These are phyloP conservation scores for Phytophthora sp. DNA, from an alignment of 352 stramenopile genomes.

Conservation along the genomic window DNA sequence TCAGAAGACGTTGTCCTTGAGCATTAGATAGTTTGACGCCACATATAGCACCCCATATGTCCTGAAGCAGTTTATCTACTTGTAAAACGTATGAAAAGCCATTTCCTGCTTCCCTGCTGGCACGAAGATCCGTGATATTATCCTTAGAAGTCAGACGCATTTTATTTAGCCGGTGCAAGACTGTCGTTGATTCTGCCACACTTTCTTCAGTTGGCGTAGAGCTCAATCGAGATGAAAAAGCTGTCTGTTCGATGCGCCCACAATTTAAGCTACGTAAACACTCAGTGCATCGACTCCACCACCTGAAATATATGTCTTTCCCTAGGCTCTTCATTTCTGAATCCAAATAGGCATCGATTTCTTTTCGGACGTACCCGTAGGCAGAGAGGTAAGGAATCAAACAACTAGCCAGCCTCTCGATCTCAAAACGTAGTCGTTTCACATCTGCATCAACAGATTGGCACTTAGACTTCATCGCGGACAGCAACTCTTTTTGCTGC, in stretches of 20 bases:
- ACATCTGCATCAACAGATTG: slow-evolving; percentile 42
- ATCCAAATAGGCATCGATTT: slow-evolving; percentile 46
- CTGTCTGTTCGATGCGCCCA: background rate
- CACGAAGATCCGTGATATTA: background rate
- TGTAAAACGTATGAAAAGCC: slow-evolving; percentile 3
- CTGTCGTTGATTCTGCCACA: slow-evolving; percentile 23
- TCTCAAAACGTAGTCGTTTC: slow-evolving; percentile 21
- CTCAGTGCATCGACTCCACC: slow-evolving; percentile 42
- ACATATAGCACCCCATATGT: slow-evolving; percentile 30
- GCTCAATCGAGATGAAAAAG: background rate
- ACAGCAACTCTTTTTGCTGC: slow-evolving; percentile 26
- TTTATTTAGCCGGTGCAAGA: slow-evolving; percentile 17
- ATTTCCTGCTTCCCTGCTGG: background rate
- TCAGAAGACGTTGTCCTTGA: slow-evolving; percentile 59
- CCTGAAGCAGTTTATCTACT: slow-evolving; percentile 23
- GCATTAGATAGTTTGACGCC: slow-evolving; percentile 66
- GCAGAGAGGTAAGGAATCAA: slow-evolving; percentile 47
- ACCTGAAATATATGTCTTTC: slow-evolving; percentile 57
- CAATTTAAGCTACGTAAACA: slow-evolving; percentile 12
- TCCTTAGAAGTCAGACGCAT: background rate
- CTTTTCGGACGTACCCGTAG: slow-evolving; percentile 43
- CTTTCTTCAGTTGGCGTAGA: slow-evolving; percentile 20
- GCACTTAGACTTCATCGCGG: slow-evolving; percentile 35
- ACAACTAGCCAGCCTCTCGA: slow-evolving; percentile 31
- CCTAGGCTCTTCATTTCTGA: slow-evolving; percentile 15